Evolutionary conservation across 2,329 filamentous ascomycete species (phyloP).

Genomic region (Parafenestella ontariensis): DNA sequence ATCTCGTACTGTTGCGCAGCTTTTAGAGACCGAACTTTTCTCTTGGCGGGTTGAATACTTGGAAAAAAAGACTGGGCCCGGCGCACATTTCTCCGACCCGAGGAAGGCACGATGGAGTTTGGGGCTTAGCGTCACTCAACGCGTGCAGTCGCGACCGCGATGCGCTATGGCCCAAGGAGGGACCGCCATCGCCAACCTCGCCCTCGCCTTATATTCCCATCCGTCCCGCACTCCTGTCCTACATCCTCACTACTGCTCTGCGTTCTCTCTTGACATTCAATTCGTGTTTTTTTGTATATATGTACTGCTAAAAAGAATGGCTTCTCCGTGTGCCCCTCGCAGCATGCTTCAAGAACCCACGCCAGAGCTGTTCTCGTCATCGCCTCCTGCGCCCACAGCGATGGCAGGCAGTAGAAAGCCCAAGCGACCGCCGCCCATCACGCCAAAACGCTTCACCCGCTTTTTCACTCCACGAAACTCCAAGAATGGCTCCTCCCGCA

Average conservation of each 20-base stretch:
- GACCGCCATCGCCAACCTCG: constrained; percentile 18
- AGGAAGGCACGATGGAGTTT: not conserved
- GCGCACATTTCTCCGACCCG: not conserved
- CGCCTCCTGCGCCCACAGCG: constrained; percentile 42
- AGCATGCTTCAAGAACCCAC: constrained; percentile 40
- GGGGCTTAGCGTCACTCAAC: not conserved
- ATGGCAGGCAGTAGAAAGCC: constrained; percentile 46
- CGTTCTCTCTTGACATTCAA: constrained; percentile 5
- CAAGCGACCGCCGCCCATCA: constrained; percentile 58
- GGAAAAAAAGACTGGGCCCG: constrained; percentile 1
- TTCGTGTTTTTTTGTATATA: constrained; percentile 12
- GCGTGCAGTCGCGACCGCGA: constrained; percentile 2
- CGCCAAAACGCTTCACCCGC: constrained; percentile 59
- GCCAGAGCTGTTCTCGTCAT: constrained; percentile 48
- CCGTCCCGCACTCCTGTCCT: constrained; percentile 8
- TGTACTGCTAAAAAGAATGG: constrained; percentile 26
- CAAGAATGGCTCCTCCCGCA: constrained; percentile 36
- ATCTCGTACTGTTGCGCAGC: constrained; percentile 11
- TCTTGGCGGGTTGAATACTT: constrained; percentile 24
- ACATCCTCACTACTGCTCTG: not conserved
- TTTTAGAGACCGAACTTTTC: constrained; percentile 14
- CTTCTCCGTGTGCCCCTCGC: constrained; percentile 34
- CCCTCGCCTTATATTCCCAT: constrained; percentile 10
- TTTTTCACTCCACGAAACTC: constrained; percentile 58
- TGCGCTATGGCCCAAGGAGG: constrained; percentile 6